Base-by-base conservation (phyloP, 2,329 filamentous ascomycete genomes). In the Penicillium nordicum region DNA sequence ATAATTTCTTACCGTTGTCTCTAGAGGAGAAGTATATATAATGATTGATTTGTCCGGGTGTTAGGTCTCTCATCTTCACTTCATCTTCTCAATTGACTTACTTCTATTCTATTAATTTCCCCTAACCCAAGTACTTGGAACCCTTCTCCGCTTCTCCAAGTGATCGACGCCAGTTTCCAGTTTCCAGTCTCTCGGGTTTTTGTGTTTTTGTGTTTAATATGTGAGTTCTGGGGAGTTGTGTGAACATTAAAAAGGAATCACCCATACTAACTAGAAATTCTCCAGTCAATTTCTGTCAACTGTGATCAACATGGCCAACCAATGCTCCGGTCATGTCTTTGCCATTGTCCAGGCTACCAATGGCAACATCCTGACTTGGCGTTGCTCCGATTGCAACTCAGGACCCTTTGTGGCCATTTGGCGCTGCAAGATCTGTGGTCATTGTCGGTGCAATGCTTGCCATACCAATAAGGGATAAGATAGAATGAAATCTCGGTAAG, bases 311-410 rank as follows among this genome's bases (percentile, higher is more conserved):
- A 75, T 75, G 72, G 73, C 72, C 55, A 75, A 74, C 60, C 72
- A 74, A 52, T 75, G 71, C 54, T 73, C 71, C 49, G 70, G 71
- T 48, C 74, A 76, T 55, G 57, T 65, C 36, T 76, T 75, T 55
- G 68, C 66, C 52, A 74, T 76, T 52, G 63, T 75, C 36, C 74
- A 76, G 59, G 67, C 70, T 11, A 72, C 71, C 44, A 76, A 76
- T 58, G 74, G 74, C 43, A 76, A 74, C 52, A 76, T 76, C 57
- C 64, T 76, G 52, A 73, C 72, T 48, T 76, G 74, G 74, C 70
- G 72, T n/a, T 76, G 74, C 62, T 75, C 72, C 5, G 71, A 74
- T 60, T 76, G 74, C 67, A 76, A 74, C 62, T 67, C 69, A 40
- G 74, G 74, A 23, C 74, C 74, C 36, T 75, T 71, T 53, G 63